Evolutionary conservation across 2,329 filamentous ascomycete species (phyloP).

Genomic region (Fusarium albidum): DNA sequence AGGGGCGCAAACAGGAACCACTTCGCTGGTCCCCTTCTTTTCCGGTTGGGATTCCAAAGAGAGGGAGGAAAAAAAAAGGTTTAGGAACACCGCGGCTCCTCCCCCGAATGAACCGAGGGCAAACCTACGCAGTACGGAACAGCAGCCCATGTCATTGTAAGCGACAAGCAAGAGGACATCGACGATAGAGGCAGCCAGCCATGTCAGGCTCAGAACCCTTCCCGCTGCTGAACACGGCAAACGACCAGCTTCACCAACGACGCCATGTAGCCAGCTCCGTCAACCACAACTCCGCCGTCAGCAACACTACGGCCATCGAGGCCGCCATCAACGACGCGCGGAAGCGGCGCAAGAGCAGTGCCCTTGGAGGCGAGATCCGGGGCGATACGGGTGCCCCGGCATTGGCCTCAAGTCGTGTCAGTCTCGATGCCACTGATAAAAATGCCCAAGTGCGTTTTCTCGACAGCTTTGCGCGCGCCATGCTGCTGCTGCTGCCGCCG

Average conservation of each 20-base stretch:
- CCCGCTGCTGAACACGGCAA: slow-evolving; percentile 60
- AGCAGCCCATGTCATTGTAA: not conserved
- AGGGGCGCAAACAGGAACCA: slow-evolving; percentile 23
- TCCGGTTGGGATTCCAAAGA: not conserved
- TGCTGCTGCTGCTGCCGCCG: too few relatives aligned
- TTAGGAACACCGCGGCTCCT: not conserved
- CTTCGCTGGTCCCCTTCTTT: not conserved
- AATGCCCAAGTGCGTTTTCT: slow-evolving; percentile 27
- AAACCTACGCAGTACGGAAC: not conserved
- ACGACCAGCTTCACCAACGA: slow-evolving; percentile 56
- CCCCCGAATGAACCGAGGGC: not conserved
- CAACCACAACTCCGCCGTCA: slow-evolving; percentile 18
- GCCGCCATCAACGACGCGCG: slow-evolving; percentile 50
- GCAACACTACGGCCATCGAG: slow-evolving; percentile 31
- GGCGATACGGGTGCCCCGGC: slow-evolving; percentile 65
- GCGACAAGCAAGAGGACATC: slow-evolving; percentile 1
- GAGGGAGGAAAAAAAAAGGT: slow-evolving; percentile 2
- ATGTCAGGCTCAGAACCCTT: slow-evolving; percentile 64
- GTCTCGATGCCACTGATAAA: slow-evolving; percentile 45
- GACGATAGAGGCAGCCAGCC: slow-evolving; percentile 13
- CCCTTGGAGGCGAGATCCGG: slow-evolving; percentile 60
- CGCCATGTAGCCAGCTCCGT: slow-evolving; percentile 44
- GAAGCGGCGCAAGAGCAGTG: slow-evolving; percentile 65
- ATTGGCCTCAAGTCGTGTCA: slow-evolving; percentile 60
- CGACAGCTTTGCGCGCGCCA: not conserved